These are phyloP conservation scores for Calocybe cyanea DNA, from an alignment of 768 basidiomycete genomes.

Conservation along the genomic window DNA sequence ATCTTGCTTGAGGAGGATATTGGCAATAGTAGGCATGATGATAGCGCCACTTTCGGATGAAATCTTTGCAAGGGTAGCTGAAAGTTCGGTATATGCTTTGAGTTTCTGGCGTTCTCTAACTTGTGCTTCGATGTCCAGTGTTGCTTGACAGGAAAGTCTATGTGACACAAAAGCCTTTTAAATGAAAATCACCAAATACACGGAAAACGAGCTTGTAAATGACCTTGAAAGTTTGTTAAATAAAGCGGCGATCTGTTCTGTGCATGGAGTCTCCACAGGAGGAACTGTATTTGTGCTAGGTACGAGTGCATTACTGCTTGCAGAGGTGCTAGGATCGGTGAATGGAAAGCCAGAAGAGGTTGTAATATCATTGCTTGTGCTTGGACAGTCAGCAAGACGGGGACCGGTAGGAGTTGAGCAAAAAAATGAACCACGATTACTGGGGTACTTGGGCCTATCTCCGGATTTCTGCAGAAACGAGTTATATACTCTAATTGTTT, in stretches of 20 bases:
- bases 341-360: not conserved
- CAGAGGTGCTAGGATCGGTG: not conserved
- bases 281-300: conserved; percentile 1
- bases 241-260: conserved; percentile 23
- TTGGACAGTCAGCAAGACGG: not conserved
- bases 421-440: not conserved
- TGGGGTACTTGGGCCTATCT: conserved; percentile 7
- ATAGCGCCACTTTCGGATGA: conserved; percentile 37
- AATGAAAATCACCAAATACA: conserved; percentile 3
- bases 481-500: not conserved
- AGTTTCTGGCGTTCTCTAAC: conserved; percentile 44
- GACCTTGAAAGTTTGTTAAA: conserved; percentile 41
- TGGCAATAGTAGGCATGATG: conserved; percentile 43
- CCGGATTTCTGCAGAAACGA: conserved; percentile 8
- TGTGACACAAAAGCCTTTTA: not conserved
- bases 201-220: conserved; percentile 19
- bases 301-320: not conserved
- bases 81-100: conserved; percentile 46
- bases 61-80: conserved; percentile 41
- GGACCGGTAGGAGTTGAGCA: not conserved
- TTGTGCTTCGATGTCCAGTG: conserved; percentile 38
- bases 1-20: conserved; percentile 38
- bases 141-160: conserved; percentile 44
- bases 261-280: not conserved
- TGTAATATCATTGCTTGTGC: not conserved